phyloP scores from a whole-genome alignment of 169 alveolate species.

The Eimeria mitis region DNA sequence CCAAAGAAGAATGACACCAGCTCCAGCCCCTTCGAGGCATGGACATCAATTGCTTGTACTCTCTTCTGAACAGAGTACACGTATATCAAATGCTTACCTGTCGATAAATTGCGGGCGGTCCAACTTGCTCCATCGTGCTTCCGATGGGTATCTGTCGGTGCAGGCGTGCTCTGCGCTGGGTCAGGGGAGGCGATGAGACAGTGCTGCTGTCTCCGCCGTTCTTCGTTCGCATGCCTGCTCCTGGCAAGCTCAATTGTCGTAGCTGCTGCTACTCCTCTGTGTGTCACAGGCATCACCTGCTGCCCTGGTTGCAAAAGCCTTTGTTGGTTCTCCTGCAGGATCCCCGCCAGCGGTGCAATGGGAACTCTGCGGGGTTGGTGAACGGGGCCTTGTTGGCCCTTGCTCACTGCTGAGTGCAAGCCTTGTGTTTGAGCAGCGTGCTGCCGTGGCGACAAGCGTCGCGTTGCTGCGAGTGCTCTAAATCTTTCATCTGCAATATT shows the following conservation, averaged over 20 bases:
- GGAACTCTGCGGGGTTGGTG: slow-evolving; percentile 5
- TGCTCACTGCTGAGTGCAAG: background rate
- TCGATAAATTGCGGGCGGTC: background rate
- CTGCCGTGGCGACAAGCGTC: slow-evolving; percentile 26
- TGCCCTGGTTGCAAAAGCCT: slow-evolving; percentile 21
- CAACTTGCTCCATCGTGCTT: background rate
- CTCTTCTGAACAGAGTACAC: background rate
- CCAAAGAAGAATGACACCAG: background rate
- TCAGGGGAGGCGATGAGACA: slow-evolving; percentile 29
- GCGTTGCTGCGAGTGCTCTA: slow-evolving; percentile 34
- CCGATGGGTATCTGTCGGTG: background rate
- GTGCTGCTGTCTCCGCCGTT: slow-evolving; percentile 44
- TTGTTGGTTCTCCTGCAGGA: slow-evolving; percentile 26
- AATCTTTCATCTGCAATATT: slow-evolving; percentile 23
- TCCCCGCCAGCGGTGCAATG: slow-evolving; percentile 55
- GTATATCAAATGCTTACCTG: slow-evolving; percentile 7
- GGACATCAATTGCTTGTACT: background rate
- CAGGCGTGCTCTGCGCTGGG: background rate
- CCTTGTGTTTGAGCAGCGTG: background rate
- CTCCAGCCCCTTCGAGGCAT: background rate
- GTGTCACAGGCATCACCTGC: slow-evolving; percentile 50
- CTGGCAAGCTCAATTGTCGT: slow-evolving; percentile 48
- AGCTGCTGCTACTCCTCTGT: slow-evolving; percentile 75
- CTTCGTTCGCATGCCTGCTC: slow-evolving; percentile 54
- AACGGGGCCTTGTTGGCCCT: background rate